Base-by-base conservation (phyloP, 2,329 filamentous ascomycete genomes). In the Harringtonia aguacate region DNA sequence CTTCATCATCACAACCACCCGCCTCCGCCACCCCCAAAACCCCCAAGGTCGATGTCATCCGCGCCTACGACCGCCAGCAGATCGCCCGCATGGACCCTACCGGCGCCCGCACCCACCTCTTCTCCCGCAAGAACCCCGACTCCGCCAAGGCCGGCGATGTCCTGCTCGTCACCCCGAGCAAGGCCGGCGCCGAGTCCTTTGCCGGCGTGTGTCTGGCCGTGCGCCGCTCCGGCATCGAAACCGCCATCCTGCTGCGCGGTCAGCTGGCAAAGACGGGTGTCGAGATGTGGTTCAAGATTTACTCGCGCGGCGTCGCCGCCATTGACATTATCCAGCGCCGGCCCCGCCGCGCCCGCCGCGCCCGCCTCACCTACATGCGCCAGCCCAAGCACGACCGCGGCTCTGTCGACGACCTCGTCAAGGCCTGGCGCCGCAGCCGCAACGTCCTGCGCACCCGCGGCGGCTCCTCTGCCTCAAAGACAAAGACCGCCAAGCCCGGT, bases 281-380 rank as follows among this genome's bases (percentile, higher is more conserved):
- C 48, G 92, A 98, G 75, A 92, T 95, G 86, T 95, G 87, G 81
- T 88, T 85, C 66, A 98, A 98, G 72, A 73, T 97, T 47, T 97
- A 92, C 70, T 86, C 79, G 58, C 90, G 90, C 48, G 84, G 86
- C 58, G 83, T 97, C 28, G 79, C 84, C 60, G 86, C 86, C 51
- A 87, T 98, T 57, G 90, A 98, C 67, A 83, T 98, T 55, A 85
- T 97, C 63, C 86, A 94, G 77, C 73, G 90, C 55, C 75, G 79
- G 51, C 74, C 77, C 58, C 92, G 88, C 81, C 78, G 87, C 62
- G 86, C 87, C 52, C 81, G 89, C 60, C 78, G 92, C 56, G 90
- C 89, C 22, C 75, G 87, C 53, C 70, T 98, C 62, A 94, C 86
- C 56, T 97, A 90, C 64, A 84, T 98, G 84, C 77, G 89, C 59